Evolutionary conservation across 768 basidiomycete genomes (phyloP).

Genomic region (Sarcodon aspratus): DNA sequence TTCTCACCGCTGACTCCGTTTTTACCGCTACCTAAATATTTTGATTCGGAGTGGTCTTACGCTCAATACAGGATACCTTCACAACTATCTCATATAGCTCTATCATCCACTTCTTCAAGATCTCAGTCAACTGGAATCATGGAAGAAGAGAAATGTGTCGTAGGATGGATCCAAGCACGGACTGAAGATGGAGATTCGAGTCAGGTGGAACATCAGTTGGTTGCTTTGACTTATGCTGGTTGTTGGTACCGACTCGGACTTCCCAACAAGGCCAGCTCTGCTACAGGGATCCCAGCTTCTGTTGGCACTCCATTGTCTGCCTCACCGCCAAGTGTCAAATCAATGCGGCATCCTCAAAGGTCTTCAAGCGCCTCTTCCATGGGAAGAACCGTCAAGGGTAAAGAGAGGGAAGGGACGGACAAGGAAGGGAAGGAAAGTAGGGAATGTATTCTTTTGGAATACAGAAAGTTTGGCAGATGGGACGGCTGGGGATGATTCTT

Average conservation of each 20-base stretch:
- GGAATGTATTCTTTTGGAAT: conserved; percentile 65
- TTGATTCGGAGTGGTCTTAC: conserved; percentile 95
- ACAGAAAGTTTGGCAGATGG: conserved; percentile 76
- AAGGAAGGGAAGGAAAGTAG: conserved; percentile 49
- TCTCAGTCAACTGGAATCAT: conserved; percentile 47
- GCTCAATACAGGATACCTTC: conserved; percentile 85
- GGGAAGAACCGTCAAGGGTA: conserved; percentile 36
- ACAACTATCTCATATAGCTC: conserved; percentile 71
- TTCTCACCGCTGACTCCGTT: conserved; percentile 73
- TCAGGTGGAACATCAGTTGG: conserved; percentile 53
- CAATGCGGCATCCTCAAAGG: conserved; percentile 25
- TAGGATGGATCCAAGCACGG: conserved; percentile 68
- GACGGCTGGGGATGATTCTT: conserved; percentile 56
- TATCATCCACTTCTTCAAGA: conserved; percentile 51
- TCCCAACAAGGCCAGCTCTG: conserved; percentile 25
- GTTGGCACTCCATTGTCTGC: conserved; percentile 13
- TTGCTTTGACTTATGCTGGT: conserved; percentile 82
- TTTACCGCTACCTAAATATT: conserved; percentile 80
- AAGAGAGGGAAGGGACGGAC: conserved; percentile 52
- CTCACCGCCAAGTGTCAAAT: conserved; percentile 33
- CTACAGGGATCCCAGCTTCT: conserved; percentile 8
- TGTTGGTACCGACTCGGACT: conserved; percentile 84
- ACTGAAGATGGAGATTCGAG: conserved; percentile 24
- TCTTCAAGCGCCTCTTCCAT: conserved; percentile 47
- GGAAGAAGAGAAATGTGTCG: conserved; percentile 78